Evolutionary conservation across 805 yeast genomes (phyloP), one percentile per base, ranked within the genome.

Genomic region (Sugiyamaella qingdaonensis): DNA sequence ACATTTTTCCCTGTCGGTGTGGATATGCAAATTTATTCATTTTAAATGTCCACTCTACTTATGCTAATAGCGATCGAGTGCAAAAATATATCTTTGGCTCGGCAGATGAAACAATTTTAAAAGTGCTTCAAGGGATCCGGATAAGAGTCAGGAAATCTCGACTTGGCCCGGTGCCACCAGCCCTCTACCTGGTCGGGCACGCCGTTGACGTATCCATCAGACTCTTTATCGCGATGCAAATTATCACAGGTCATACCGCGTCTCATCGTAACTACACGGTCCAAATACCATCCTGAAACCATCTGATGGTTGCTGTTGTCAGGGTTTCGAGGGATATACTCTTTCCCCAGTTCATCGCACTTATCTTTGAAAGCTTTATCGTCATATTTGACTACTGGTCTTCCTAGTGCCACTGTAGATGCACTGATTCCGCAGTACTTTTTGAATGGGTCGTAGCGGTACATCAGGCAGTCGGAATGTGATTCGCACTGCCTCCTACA

Each of bases 341-440:
- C 41, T 5, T 19, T 21, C 16, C 33, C 45, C 9, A 43, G 31
- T n/a, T 31, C 36, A 2, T 18, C 10, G 16, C 54, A 45, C 42
- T 47, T 29, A 18, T 39, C 54, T 10, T 33, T 18, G 49, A 50
- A 49, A 19, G 52, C 37, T 2, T 29, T 32, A 29, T 57, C 57
- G 16, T 54, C 54, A 48, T 61, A 60, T 21, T 41, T 43, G 10
- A 58, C 34, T 2, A 63, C 49, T 1, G 67, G 67, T 29, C 56
- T 52, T 14, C 70, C 70, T 24, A 66, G 55, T 0, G 64, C 54
- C 2, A 66, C 57, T 4, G 56, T 49, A 4, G 52, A 31, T 0
- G 66, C 54, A 8, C 64, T 62, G 2, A 62, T 54, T 2, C 69
- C 69, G 24, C 69, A 66, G 52, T 63, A 65, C 36, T 54, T 58